Percentiles rank a stretch among this genome's conserved stretches.
phyloP scores from a whole-genome alignment of 345 rosid genomes.

The Pugionium cornutum region DNA sequence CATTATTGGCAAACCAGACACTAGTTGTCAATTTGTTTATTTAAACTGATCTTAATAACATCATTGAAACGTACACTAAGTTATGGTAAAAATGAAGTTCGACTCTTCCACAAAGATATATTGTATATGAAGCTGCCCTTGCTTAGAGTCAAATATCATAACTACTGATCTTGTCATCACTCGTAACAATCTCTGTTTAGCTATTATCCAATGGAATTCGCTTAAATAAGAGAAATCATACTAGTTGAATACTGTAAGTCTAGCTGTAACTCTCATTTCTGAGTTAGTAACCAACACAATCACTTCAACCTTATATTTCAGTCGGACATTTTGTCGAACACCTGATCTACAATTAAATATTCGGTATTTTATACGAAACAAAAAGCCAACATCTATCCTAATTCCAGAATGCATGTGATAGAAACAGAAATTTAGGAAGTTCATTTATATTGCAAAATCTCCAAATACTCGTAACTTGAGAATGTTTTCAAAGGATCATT shows the following conservation, averaged over 20 bases:
- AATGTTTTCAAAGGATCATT: too few species aligned
- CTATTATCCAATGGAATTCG: neutral
- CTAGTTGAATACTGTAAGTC: neutral
- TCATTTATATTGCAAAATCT: too few species aligned
- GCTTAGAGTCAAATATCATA: too few species aligned
- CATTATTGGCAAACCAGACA: too few species aligned
- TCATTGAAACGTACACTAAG: too few species aligned
- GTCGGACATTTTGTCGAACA: neutral
- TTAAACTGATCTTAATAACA: too few species aligned
- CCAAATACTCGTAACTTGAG: too few species aligned
- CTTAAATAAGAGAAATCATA: neutral
- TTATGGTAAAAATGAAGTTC: too few species aligned
- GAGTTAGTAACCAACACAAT: conserved; percentile 1
- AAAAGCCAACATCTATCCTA: neutral
- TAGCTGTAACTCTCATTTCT: neutral
- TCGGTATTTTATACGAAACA: neutral
- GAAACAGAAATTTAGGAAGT: conserved; percentile 7
- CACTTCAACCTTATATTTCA: neutral
- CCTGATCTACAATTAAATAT: neutral
- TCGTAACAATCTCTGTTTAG: neutral
- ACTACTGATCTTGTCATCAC: neutral
- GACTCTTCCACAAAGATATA: too few species aligned
- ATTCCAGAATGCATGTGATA: neutral
- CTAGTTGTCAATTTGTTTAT: too few species aligned
- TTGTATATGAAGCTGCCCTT: too few species aligned